Percentiles rank a stretch among this genome's conserved stretches.
phyloP scores from a whole-genome alignment of 805 yeast species.

The Candida easanensis region DNA sequence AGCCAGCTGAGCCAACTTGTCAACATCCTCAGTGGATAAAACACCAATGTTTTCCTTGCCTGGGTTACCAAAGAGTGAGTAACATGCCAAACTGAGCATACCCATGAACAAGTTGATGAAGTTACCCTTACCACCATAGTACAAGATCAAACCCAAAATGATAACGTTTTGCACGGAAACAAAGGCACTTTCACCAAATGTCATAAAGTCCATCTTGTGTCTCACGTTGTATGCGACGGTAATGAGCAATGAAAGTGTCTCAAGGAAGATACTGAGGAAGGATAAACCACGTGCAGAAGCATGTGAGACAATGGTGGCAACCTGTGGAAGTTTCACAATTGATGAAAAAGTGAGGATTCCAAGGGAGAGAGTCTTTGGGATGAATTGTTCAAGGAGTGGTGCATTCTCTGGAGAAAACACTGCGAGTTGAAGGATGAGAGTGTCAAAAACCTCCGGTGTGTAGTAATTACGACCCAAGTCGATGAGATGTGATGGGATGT shows the following conservation, averaged over 20 bases:
- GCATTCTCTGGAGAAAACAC: constrained; percentile 22
- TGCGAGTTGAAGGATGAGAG: constrained; percentile 26
- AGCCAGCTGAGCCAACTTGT: constrained; percentile 30
- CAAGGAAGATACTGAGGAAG: constrained; percentile 31
- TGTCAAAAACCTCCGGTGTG: constrained; percentile 28
- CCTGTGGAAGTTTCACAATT: constrained; percentile 40
- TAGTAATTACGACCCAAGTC: constrained; percentile 25
- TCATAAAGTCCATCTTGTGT: constrained; percentile 32
- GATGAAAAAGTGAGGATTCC: constrained; percentile 37
- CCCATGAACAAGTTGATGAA: constrained; percentile 21
- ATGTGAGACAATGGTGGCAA: constrained; percentile 31
- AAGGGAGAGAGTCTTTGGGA: constrained; percentile 33
- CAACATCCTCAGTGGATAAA: constrained; percentile 22
- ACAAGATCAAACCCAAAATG: constrained; percentile 30
- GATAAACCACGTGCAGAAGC: constrained; percentile 36
- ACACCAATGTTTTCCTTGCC: constrained; percentile 18
- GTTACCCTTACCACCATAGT: constrained; percentile 15
- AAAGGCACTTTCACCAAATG: constrained; percentile 39
- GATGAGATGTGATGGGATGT: constrained; percentile 24
- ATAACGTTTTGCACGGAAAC: constrained; percentile 35
- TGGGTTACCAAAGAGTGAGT: constrained; percentile 23
- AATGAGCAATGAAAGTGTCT: constrained; percentile 32
- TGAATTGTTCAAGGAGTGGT: constrained; percentile 28
- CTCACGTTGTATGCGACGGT: constrained; percentile 37
- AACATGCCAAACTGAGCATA: constrained; percentile 17